Conservation (phyloP, 345 rosid species). For the Eucalyptus shirleyi region DNA sequence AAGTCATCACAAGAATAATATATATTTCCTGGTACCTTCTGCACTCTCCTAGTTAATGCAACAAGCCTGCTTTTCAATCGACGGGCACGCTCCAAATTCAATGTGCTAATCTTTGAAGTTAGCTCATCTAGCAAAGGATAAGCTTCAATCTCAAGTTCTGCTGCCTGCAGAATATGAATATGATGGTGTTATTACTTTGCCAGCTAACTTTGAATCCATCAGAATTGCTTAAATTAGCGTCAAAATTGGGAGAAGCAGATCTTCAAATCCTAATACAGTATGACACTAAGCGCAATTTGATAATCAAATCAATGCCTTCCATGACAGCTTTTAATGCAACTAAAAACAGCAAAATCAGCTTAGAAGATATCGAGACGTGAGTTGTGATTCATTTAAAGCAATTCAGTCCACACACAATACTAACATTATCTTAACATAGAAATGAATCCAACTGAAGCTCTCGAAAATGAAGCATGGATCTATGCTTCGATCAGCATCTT, state of each 20-base stretch:
- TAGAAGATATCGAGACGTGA: background rate
- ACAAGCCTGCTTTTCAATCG: conserved; percentile 97
- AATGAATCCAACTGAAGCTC: background rate
- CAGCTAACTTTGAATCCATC: background rate
- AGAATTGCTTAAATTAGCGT: background rate
- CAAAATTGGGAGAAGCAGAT: background rate
- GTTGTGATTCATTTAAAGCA: background rate
- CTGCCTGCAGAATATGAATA: conserved; percentile 42
- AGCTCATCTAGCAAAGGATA: conserved; percentile 94
- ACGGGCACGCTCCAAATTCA: conserved; percentile 90
- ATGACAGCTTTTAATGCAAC: background rate
- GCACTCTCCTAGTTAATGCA: conserved; percentile 89
- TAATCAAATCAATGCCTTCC: background rate
- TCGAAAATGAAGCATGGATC: background rate
- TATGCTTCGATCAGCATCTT: background rate
- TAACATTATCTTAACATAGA: background rate
- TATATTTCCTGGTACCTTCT: conserved; percentile 38
- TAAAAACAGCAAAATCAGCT: background rate
- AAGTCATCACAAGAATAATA: background rate
- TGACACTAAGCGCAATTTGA: background rate
- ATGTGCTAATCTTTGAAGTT: conserved; percentile 92
- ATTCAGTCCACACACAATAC: background rate
- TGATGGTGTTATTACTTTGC: background rate
- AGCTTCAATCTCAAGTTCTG: conserved; percentile 98
- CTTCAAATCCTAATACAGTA: background rate